These are phyloP conservation scores for Corchorus capsularis DNA, from an alignment of 345 rosid genomes.

Conservation along the genomic window DNA sequence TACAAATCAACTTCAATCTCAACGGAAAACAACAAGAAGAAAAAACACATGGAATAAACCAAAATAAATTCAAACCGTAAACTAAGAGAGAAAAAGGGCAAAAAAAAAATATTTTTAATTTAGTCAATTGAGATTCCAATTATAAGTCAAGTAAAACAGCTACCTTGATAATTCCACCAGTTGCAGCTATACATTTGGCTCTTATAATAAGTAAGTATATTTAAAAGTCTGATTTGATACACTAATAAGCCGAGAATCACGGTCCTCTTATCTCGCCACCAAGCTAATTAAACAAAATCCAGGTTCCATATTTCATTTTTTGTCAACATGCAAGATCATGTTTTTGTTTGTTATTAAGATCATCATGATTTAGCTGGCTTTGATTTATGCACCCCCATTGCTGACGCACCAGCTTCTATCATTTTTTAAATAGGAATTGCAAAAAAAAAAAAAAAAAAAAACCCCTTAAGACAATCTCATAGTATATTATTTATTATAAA, in stretches of 20 bases:
- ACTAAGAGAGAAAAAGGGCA: not conserved
- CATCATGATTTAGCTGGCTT: not conserved
- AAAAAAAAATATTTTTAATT: too few species aligned
- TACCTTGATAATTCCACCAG: not conserved
- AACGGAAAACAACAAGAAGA: not conserved
- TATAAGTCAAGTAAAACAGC: not conserved
- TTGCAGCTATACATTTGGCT: not conserved
- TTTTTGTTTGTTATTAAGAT: not conserved
- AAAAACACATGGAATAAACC: not conserved
- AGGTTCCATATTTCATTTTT: not conserved
- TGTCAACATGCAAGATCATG: slow-evolving; percentile 4
- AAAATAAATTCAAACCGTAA: not conserved
- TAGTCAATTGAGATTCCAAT: not conserved
- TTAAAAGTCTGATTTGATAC: not conserved
- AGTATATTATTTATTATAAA: too few species aligned
- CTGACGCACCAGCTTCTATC: not conserved
- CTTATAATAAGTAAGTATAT: too few species aligned
- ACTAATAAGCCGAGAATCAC: slow-evolving; percentile 1
- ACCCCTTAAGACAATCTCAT: too few species aligned
- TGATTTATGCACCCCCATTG: not conserved
- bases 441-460: too few species aligned
- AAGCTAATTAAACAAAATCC: not conserved
- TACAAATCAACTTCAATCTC: not conserved
- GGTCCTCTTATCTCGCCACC: not conserved
- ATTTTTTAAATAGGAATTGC: too few species aligned